These are phyloP conservation scores for Suhomyces guaymorum DNA, from an alignment of 1,139 yeast species.

Conservation along the genomic window DNA sequence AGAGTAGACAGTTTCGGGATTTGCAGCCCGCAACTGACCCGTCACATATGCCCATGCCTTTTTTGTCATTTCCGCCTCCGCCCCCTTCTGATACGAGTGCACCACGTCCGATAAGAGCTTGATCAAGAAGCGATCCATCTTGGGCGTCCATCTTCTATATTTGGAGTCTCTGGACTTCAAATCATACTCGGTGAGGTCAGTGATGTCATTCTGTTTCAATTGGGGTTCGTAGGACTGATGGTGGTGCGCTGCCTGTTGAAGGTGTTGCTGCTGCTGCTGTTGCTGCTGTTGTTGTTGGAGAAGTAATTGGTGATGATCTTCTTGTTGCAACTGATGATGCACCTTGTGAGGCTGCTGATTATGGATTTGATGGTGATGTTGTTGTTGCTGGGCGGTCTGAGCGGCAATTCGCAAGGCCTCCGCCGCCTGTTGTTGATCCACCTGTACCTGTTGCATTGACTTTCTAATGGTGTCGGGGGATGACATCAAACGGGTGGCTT, in stretches of 20 bases:
- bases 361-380: conserved; percentile 7
- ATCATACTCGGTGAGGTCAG: conserved; percentile 30
- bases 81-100: conserved; percentile 37
- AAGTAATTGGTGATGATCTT: conserved; percentile 18
- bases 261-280: conserved; percentile 13
- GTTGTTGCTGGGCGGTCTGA: conserved; percentile 12
- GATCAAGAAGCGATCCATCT: conserved; percentile 41
- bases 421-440: conserved; percentile 16
- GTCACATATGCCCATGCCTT: conserved; percentile 44
- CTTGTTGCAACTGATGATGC: conserved; percentile 14
- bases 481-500: conserved; percentile 11
- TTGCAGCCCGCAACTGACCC: conserved; percentile 38
- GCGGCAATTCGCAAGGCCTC: conserved; percentile 16
- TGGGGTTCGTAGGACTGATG: conserved; percentile 9
- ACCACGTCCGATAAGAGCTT: conserved; percentile 39
- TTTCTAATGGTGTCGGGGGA: conserved; percentile 10
- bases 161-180: conserved; percentile 41
- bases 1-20: conserved; percentile 45
- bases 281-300: conserved; percentile 18
- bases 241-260: conserved; percentile 9
- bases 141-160: conserved; percentile 44
- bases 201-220: conserved; percentile 9
- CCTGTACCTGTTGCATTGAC: conserved; percentile 13
- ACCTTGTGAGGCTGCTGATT: conserved; percentile 9
- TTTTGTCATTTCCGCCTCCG: conserved; percentile 36